Conservation (phyloP, 768 basidiomycete genomes). For the Leccinum aurantiacum region DNA sequence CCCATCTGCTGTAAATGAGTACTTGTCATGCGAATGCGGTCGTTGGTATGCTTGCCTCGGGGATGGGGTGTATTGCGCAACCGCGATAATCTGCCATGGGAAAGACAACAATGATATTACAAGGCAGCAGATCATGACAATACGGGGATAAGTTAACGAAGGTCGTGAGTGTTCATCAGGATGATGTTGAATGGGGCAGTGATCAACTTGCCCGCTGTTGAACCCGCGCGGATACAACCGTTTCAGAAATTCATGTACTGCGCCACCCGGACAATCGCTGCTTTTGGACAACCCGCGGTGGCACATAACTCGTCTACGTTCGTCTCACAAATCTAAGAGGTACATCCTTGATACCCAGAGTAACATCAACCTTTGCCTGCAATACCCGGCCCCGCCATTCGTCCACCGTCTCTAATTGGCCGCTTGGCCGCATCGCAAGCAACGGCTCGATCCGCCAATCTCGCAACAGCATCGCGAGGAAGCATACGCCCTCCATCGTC, state of each 20-base stretch:
- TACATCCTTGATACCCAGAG: slow-evolving; percentile 23
- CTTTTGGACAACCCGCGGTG: slow-evolving; percentile 13
- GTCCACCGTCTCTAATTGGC: slow-evolving; percentile 18
- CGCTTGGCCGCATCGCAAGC: slow-evolving; percentile 22
- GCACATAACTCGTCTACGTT: background rate
- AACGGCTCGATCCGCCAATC: slow-evolving; percentile 54
- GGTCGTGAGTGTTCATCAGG: slow-evolving; percentile 22
- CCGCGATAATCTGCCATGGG: slow-evolving; percentile 3
- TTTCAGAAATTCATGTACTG: background rate
- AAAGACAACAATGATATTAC: slow-evolving; percentile 15
- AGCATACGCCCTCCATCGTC: slow-evolving; percentile 49
- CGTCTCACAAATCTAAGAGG: slow-evolving; percentile 24
- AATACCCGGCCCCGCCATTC: slow-evolving; percentile 27
- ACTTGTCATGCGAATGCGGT: background rate
- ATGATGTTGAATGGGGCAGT: background rate
- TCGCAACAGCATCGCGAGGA: slow-evolving; percentile 50
- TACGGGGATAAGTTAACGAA: slow-evolving; percentile 20
- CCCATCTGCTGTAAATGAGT: slow-evolving; percentile 64
- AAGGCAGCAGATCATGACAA: slow-evolving; percentile 8
- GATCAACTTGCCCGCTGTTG: background rate
- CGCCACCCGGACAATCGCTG: background rate
- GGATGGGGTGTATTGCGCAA: slow-evolving; percentile 26
- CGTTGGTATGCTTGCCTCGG: slow-evolving; percentile 22
- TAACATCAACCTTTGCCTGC: slow-evolving; percentile 14
- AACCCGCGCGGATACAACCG: slow-evolving; percentile 7